phyloP scores from a whole-genome alignment of 177 flowering plant genomes.

The Telopea speciosissima region DNA sequence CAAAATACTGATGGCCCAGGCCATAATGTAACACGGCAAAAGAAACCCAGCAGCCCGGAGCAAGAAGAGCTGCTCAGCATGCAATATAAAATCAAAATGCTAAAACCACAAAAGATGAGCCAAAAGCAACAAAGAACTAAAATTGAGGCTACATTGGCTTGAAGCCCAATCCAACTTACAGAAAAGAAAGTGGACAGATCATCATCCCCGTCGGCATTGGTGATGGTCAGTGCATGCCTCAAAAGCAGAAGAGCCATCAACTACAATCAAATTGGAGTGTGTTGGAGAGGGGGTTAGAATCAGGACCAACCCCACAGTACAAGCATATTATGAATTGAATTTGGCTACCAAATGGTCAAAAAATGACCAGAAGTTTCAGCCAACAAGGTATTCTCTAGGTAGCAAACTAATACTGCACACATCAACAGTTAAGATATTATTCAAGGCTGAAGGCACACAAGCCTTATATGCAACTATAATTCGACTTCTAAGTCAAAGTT shows the following conservation, averaged over 20 bases:
- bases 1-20: slow-evolving; percentile 61
- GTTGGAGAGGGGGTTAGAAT: not conserved
- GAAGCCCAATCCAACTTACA: slow-evolving; percentile 30
- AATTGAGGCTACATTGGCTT: no score
- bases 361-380: no score
- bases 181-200: slow-evolving; percentile 64
- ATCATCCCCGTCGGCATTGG: slow-evolving; percentile 46
- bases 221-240: slow-evolving; percentile 55
- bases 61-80: slow-evolving; percentile 46
- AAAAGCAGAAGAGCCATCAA: slow-evolving; percentile 74
- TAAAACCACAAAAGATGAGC: slow-evolving; percentile 2
- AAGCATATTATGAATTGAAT: not conserved
- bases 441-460: no score
- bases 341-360: no score
- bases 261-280: slow-evolving; percentile 28
- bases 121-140: not conserved
- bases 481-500: no score
- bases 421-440: no score
- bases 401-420: no score
- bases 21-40: slow-evolving; percentile 63
- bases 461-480: no score
- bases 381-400: no score
- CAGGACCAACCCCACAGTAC: not conserved
- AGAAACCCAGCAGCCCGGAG: slow-evolving; percentile 60
- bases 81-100: slow-evolving; percentile 6